Evolutionary conservation across 148 eudicot species (phyloP).

Genomic region (Rhododendron ferrugineum): DNA sequence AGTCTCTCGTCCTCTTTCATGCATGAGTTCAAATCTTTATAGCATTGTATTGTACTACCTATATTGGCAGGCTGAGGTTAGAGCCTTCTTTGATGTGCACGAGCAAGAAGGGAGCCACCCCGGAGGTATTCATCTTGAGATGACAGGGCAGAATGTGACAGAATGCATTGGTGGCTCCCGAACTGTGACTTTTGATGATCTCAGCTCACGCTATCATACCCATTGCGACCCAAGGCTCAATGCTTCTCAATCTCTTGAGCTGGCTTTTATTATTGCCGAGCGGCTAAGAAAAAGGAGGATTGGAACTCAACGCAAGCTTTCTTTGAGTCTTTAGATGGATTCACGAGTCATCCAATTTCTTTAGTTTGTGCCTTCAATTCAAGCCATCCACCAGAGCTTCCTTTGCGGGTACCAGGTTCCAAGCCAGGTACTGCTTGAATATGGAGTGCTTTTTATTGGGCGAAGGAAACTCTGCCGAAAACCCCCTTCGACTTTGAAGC

Average conservation of each 20-base stretch:
- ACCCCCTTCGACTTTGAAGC: not conserved
- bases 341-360: not conserved
- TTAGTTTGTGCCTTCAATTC: not conserved
- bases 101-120: constrained; percentile 7
- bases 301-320: not conserved
- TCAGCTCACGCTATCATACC: not conserved
- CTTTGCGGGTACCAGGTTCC: not conserved
- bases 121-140: not conserved
- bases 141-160: constrained; percentile 7
- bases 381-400: not conserved
- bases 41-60: not conserved
- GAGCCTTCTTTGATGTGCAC: constrained; percentile 4
- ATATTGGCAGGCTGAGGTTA: not conserved
- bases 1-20: not conserved
- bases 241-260: constrained; percentile 6
- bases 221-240: constrained; percentile 5
- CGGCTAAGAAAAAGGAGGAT: not conserved
- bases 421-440: not conserved
- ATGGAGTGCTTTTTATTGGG: not conserved
- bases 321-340: not conserved
- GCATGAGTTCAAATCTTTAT: not conserved
- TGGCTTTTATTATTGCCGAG: not conserved
- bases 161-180: constrained; percentile 1
- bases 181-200: constrained; percentile 4
- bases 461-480: not conserved